Evolutionary conservation across 371 early-diverging fungal genomes (phyloP).

Genomic region (Mycotypha africana): DNA sequence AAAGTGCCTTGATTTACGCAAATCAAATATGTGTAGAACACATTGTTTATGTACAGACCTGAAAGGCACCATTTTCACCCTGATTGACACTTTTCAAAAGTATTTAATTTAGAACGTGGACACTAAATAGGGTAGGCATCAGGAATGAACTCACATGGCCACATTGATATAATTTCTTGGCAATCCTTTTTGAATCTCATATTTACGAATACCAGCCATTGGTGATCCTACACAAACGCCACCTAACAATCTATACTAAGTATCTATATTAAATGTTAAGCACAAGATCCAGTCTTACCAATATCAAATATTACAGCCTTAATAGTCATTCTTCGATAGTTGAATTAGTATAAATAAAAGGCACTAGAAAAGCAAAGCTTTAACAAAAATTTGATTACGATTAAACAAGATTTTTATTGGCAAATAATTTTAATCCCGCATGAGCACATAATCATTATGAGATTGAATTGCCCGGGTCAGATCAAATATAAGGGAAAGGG

Average conservation of each 20-base stretch:
- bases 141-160: constrained; percentile 50
- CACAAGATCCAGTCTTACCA: constrained; percentile 3
- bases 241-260: constrained; percentile 27
- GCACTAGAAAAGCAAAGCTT: neutral
- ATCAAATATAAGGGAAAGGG: too few species aligned
- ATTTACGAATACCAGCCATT: constrained; percentile 68
- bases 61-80: constrained; percentile 64
- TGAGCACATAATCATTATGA: too few species aligned
- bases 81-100: constrained; percentile 37
- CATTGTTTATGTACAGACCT: constrained; percentile 18
- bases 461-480: too few species aligned
- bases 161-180: constrained; percentile 81
- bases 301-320: constrained; percentile 18
- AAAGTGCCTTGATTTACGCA: too few species aligned
- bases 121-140: neutral
- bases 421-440: too few species aligned
- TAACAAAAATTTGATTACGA: too few species aligned
- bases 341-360: neutral
- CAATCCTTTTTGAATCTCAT: constrained; percentile 59
- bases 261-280: neutral
- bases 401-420: too few species aligned
- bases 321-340: constrained; percentile 5
- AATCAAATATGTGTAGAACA: neutral
- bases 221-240: constrained; percentile 83
- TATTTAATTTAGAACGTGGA: neutral